Conservation (phyloP, 306 rosid species). For the Cicer cuneatum region DNA sequence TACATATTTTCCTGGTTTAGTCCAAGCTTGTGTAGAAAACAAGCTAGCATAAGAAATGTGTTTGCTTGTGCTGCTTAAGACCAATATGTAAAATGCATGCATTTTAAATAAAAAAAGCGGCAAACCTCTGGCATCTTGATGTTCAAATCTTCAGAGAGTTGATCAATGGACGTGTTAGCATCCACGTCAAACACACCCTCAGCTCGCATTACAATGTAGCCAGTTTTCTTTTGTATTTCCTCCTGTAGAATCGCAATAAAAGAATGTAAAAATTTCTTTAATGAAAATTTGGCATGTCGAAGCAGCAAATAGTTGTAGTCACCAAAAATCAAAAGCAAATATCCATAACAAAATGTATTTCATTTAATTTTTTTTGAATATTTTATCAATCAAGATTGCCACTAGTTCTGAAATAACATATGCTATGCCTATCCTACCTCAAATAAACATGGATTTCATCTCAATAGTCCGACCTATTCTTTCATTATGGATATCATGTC, state of each 20-base stretch:
- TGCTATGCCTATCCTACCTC: background rate
- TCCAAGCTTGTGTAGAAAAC: too few relatives aligned
- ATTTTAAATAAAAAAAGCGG: slow-evolving; percentile 1
- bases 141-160: slow-evolving; percentile 93
- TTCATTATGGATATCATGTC: background rate
- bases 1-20: too few relatives aligned
- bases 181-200: slow-evolving; percentile 95
- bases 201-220: slow-evolving; percentile 96
- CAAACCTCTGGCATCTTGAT: slow-evolving; percentile 95
- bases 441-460: background rate
- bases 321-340: slow-evolving; percentile 7
- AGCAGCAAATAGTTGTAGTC: slow-evolving; percentile 30
- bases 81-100: slow-evolving; percentile 17
- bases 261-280: slow-evolving; percentile 14
- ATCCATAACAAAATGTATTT: background rate
- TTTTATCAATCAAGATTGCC: background rate
- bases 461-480: background rate
- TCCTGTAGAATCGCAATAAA: slow-evolving; percentile 63
- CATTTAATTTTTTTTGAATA: background rate
- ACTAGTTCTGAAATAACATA: background rate
- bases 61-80: too few relatives aligned
- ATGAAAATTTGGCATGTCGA: slow-evolving; percentile 28
- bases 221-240: slow-evolving; percentile 99
- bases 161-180: slow-evolving; percentile 97
- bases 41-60: too few relatives aligned